Conservation (phyloP, 2,329 filamentous ascomycete genomes). For the Aspergillus sojae region DNA sequence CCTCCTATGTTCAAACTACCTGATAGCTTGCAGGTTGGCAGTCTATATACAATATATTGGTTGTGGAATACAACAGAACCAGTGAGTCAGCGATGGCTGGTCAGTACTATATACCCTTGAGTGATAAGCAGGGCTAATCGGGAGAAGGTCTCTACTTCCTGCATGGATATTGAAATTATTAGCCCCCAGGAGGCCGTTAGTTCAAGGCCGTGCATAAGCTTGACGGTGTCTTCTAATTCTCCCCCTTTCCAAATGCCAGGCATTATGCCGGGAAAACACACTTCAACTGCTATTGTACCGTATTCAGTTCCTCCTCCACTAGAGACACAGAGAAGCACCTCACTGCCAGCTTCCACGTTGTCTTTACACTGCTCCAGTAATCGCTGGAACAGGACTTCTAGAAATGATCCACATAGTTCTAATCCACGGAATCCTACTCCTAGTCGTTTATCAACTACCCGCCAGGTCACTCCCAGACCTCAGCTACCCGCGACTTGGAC, state of each 20-base stretch:
- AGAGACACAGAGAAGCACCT: too few relatives aligned
- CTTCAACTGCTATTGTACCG: not conserved
- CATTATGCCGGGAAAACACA: too few relatives aligned
- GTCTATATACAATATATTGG: not conserved
- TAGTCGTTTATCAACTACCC: not conserved
- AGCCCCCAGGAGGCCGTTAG: too few relatives aligned
- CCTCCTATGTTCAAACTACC: not conserved
- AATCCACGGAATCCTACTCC: not conserved
- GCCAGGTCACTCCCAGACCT: not conserved
- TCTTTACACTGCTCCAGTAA: not conserved
- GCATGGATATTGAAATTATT: slow-evolving; percentile 1
- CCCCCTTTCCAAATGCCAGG: too few relatives aligned
- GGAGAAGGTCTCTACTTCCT: not conserved
- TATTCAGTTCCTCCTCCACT: not conserved
- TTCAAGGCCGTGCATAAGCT: too few relatives aligned
- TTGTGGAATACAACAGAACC: slow-evolving; percentile 1
- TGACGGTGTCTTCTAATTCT: too few relatives aligned
- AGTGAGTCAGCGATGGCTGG: not conserved
- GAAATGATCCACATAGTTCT: not conserved
- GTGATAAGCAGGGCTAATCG: not conserved
- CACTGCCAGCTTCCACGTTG: not conserved
- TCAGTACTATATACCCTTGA: not conserved
- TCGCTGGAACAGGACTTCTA: not conserved
- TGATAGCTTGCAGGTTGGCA: not conserved
- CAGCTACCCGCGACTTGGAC: not conserved